phyloP scores from a whole-genome alignment of 495 filamentous ascomycete species.

The Annulohypoxylon bovei region DNA sequence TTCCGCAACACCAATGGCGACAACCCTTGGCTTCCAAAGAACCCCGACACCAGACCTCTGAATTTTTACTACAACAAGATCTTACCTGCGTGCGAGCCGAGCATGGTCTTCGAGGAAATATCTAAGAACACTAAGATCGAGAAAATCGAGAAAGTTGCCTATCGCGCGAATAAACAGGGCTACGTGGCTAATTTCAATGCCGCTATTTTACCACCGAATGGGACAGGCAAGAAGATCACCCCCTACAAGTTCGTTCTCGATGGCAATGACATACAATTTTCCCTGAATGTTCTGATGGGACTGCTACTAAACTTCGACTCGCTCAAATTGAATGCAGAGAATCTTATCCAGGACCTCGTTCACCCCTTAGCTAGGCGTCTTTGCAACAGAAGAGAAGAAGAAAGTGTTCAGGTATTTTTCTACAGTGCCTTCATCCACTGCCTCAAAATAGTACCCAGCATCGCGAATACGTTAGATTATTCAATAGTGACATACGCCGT shows the following conservation, averaged over 20 bases:
- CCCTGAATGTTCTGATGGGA: neutral
- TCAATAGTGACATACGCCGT: neutral
- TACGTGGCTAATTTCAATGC: neutral
- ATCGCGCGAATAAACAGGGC: neutral
- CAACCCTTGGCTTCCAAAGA: neutral
- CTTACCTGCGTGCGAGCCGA: slow-evolving; percentile 24
- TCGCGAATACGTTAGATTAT: neutral
- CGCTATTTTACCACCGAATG: neutral
- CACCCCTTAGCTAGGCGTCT: slow-evolving; percentile 10
- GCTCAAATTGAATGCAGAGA: slow-evolving; percentile 20
- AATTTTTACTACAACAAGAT: slow-evolving; percentile 28
- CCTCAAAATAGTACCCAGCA: neutral
- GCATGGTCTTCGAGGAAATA: slow-evolving; percentile 14
- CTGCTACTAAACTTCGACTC: slow-evolving; percentile 1
- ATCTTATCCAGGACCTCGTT: slow-evolving; percentile 19
- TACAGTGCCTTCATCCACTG: neutral
- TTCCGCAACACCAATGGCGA: slow-evolving; percentile 9
- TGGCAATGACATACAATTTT: neutral
- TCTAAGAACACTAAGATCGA: neutral
- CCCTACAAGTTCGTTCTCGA: slow-evolving; percentile 23
- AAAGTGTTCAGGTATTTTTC: neutral
- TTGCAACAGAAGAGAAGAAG: neutral
- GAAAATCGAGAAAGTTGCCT: neutral
- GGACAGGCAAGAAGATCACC: slow-evolving; percentile 6
- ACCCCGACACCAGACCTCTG: slow-evolving; percentile 32